Evolutionary conservation across 2,329 filamentous ascomycete genomes (phyloP), one percentile per base, ranked within the genome.

Genomic region (Diatrype stigma): DNA sequence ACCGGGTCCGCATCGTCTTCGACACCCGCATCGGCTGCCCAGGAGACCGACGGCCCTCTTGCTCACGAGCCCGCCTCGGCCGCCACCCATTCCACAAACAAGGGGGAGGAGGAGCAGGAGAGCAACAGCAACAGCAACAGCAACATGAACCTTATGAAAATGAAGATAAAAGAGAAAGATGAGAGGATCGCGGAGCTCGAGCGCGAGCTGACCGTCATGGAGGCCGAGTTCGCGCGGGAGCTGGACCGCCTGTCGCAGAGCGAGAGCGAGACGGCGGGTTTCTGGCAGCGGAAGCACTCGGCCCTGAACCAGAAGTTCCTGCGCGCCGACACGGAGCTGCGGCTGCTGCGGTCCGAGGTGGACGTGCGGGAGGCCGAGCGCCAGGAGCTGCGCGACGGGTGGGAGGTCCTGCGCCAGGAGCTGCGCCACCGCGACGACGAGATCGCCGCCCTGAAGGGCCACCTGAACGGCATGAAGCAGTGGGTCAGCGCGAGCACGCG

Each of bases 401-500:
- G 73, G 67, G 77, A 77, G 45, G 67, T 71, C 52, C 65, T 78
- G 46, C 70, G 73, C 54, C 68, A 69, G 6, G 72, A 79, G 54
- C 58, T 80, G 11, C 66, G 69, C 16, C 71, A 69, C 47, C 71
- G 73, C n/a, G 82, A 86, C 48, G 77, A 79, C 22, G 81, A 86
- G 66, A 74, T 81, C 3, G 68, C 72, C 21, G 70, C 72, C 46
- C 67, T 87, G 53, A 70, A 79, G 48, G 72, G 73, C 3, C 86
- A 89, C 67, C 77, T 89, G 0, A 68, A 81, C 10, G 85, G 84
- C 2, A 71, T 90, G 52, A 90, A 90, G 73, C 82, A 84, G 59
- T 89, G 81, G 72, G 85, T 90, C 51, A 87, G 86, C 60, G 81
- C 78, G 21, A 82, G 80, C 55, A 87, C 85, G 10, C 73, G 84